These are phyloP conservation scores for Ballota nigra DNA, from an alignment of 257 asterid genomes.

Conservation along the genomic window DNA sequence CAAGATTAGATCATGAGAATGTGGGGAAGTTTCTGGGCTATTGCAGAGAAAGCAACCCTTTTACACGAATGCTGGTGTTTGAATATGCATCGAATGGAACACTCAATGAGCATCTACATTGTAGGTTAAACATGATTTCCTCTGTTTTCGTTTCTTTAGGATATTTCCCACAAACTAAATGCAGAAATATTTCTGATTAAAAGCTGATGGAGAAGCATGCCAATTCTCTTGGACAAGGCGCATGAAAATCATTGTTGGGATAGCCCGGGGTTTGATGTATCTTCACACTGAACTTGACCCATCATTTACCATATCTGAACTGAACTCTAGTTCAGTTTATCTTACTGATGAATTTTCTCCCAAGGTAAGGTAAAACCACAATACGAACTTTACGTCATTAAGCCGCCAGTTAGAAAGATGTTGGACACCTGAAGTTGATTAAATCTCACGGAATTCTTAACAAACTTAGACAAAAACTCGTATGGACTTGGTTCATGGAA, in stretches of 20 bases:
- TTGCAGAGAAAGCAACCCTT: conserved; percentile 71
- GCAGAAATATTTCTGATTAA: conserved; percentile 9
- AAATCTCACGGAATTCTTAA: neutral
- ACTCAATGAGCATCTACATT: conserved; percentile 82
- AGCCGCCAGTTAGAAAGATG: neutral
- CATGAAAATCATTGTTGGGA: conserved; percentile 71
- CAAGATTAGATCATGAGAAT: conserved; percentile 78
- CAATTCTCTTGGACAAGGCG: conserved; percentile 86
- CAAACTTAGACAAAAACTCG: neutral
- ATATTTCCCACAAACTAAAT: conserved; percentile 16
- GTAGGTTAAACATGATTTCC: conserved; percentile 36
- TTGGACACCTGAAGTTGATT: neutral
- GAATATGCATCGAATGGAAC: conserved; percentile 96
- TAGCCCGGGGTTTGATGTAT: conserved; percentile 72
- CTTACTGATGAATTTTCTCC: conserved; percentile 96
- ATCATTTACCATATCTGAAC: conserved; percentile 59
- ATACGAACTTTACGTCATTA: neutral
- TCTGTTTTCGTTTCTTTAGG: neutral
- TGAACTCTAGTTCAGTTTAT: conserved; percentile 64
- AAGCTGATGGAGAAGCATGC: conserved; percentile 78
- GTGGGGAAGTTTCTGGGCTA: conserved; percentile 77
- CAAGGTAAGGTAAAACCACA: conserved; percentile 46
- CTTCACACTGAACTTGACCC: conserved; percentile 70
- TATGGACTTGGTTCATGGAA: neutral
- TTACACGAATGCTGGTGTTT: conserved; percentile 85